Evolutionary conservation across 257 asterid species (phyloP).

Genomic region (Ilex asprella): DNA sequence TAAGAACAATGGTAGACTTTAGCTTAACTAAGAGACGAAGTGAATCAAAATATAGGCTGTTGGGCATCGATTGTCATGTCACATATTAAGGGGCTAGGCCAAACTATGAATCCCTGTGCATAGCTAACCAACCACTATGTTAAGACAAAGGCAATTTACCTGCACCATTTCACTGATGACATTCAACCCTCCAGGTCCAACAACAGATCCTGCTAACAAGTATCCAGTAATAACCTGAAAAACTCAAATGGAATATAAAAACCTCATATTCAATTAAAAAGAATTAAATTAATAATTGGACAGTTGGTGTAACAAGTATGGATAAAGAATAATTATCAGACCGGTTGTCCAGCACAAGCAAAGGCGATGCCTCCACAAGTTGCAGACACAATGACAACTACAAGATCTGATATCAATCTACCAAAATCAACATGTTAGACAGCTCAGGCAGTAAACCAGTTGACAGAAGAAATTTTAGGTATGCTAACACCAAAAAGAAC

Average conservation of each 20-base stretch:
- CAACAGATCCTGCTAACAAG: conserved; percentile 93
- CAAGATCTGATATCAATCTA: conserved; percentile 97
- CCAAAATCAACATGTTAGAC: conserved; percentile 21
- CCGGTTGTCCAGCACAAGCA: conserved; percentile 99
- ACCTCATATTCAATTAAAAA: conserved; percentile 11
- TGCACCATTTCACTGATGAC: conserved; percentile 96
- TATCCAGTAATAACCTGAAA: conserved; percentile 94
- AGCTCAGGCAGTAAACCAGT: conserved; percentile 12
- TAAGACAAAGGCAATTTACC: conserved; percentile 41
- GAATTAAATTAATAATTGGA: background rate
- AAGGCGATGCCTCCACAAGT: conserved; percentile 99
- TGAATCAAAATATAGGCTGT: background rate
- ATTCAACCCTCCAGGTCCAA: conserved; percentile 98
- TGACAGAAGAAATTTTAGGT: conserved; percentile 1
- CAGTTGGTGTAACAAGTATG: background rate
- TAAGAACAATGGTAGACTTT: too few species aligned
- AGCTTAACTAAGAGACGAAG: background rate
- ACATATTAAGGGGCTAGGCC: background rate
- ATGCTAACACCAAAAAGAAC: conserved; percentile 8
- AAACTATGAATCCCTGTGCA: background rate
- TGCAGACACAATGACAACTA: conserved; percentile 96
- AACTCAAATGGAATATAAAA: conserved; percentile 14
- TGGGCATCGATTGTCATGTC: background rate
- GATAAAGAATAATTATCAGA: conserved; percentile 34
- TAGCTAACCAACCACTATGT: too few species aligned